Percentiles rank a stretch among this genome's conserved stretches.
Evolutionary conservation across 208 protist genomes (phyloP).

Genomic region (Crithidia mellificae): DNA sequence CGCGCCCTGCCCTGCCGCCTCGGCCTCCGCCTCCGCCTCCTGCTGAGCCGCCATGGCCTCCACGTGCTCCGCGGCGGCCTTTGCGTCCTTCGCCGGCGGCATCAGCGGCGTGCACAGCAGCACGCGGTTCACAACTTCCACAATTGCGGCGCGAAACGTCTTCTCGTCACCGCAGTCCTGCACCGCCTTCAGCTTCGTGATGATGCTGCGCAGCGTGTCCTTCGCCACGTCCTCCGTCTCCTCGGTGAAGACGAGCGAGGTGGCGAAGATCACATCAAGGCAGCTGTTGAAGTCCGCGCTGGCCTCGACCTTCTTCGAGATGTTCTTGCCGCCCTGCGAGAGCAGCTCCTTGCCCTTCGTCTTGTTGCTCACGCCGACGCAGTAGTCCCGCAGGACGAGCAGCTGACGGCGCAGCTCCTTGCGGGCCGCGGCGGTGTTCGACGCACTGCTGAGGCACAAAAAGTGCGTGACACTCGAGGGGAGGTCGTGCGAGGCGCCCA

Average conservation of each 20-base stretch:
- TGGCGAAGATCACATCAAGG: constrained; percentile 33
- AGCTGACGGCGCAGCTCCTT: constrained; percentile 34
- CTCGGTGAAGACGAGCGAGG: constrained; percentile 30
- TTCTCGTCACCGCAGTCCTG: constrained; percentile 39
- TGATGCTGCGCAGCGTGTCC: constrained; percentile 29
- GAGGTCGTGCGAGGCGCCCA: constrained; percentile 24
- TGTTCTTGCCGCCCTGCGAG: constrained; percentile 22
- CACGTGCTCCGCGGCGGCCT: constrained; percentile 14
- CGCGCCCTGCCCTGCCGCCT: not conserved
- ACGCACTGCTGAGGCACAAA: constrained; percentile 22
- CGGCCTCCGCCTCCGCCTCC: not conserved
- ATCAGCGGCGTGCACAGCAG: constrained; percentile 47
- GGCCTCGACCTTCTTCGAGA: constrained; percentile 24
- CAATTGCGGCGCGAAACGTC: constrained; percentile 36
- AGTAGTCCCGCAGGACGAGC: constrained; percentile 34
- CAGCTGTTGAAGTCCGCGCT: constrained; percentile 35
- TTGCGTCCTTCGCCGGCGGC: constrained; percentile 22
- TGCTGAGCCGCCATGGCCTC: not conserved
- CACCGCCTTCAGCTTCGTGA: constrained; percentile 32
- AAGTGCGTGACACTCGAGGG: constrained; percentile 28
- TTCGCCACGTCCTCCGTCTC: constrained; percentile 31
- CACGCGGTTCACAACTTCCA: constrained; percentile 43
- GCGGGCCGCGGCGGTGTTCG: constrained; percentile 8
- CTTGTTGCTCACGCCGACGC: constrained; percentile 26
- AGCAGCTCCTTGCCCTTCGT: constrained; percentile 27